Base-by-base conservation (phyloP, 768 basidiomycete genomes). In the Podaxis rugospora region DNA sequence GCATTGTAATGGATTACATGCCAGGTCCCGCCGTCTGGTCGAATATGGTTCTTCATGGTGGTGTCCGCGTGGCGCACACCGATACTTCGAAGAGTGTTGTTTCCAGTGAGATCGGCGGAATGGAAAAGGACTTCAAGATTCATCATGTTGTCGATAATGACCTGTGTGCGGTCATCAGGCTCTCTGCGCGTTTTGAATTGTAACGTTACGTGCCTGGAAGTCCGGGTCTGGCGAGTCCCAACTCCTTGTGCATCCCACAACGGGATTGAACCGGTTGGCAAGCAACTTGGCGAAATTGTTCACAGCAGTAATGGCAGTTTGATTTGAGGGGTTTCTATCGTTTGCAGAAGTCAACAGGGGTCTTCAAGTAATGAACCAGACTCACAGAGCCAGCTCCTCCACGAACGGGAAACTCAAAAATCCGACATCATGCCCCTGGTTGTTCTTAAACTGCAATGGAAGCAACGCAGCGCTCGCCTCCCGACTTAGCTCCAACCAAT, bases 81-180 rank as follows among this genome's bases (percentile, higher is more conserved):
- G 27, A 89, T 89, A 18, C 83, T 71, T 21, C 78, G 74, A 14
- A 88, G 71, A 0, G 83, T 87, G 5, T 76, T 66, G 64, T 89
- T 88, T 1, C 82, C 80, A 0, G 85, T 89, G 23, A 89, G 71
- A n/a, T 72, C 72, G 44, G 77, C 82, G 5, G 83, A 83, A 4
- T 77, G 77, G 67, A 85, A 85, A n/a, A 89, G 70, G 14, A 87
- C 75, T 70, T 89, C 86, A 18, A 90, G 79, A 65, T 86, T 90
- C 86, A 90, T 88, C 87, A 90, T 88, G 68, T 88, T 89, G 73
- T 90, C 88, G 50, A 89, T 88, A 69, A 90, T 88, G 53, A 89
- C 87, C 83, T 74, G 13, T n/a, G 3, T 3, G 16, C 4, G 40
- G n/a, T 42, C n/a, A 42, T 42, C 40, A 42, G 14, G 40, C n/a